Base-by-base conservation (phyloP, 768 basidiomycete species). In the Lactifluus pinguis region DNA sequence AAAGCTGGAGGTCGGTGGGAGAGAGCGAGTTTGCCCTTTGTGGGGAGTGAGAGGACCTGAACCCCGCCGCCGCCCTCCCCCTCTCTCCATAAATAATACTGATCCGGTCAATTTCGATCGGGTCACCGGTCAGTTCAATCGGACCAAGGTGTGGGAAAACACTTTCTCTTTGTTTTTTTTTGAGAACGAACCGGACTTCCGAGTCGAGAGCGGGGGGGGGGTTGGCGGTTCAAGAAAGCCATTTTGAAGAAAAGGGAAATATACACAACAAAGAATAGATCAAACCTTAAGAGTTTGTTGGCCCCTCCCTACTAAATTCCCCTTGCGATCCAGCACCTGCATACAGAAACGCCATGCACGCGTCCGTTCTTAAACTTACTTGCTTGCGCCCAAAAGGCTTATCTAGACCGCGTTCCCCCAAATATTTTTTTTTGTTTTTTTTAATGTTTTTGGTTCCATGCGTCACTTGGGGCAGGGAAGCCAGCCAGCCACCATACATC, bases 261-360 rank as follows among this genome's bases (percentile, higher is more conserved):
- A 25, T 25, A 25, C 2, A 25, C 25, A 25, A n/a, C 32, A 50
- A 30, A 44, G 25, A 11, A 14, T n/a, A 30, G 34, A 61, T 61
- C 60, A 61, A 61, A 61, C 60, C 60, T 61, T 61, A 61, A 48
- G 45, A 5, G 19, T n/a, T 17, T 53, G 25, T 25, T 25, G 25
- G 25, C 25, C n/a, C 25, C 14, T 19, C 38, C 48, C 15, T 30
- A 29, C 32, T 34, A 5, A 6, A 34, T 6, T 2, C 49, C 38
- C 38, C 13, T 11, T 14, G 5, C 38, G 4, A 39, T 4, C 32
- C 32, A 39, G 38, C 13, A n/a, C 25, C 25, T 25, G 25, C 25
- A 25, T n/a, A n/a, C 38, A 39, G 13, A 39, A 53, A 39, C 48
- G 11, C 38, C 25, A 2, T 34, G 42, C 53, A 34, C 38, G 38